Base-by-base conservation (phyloP, 2,329 filamentous ascomycete genomes). In the Emydomyces testavorans region DNA sequence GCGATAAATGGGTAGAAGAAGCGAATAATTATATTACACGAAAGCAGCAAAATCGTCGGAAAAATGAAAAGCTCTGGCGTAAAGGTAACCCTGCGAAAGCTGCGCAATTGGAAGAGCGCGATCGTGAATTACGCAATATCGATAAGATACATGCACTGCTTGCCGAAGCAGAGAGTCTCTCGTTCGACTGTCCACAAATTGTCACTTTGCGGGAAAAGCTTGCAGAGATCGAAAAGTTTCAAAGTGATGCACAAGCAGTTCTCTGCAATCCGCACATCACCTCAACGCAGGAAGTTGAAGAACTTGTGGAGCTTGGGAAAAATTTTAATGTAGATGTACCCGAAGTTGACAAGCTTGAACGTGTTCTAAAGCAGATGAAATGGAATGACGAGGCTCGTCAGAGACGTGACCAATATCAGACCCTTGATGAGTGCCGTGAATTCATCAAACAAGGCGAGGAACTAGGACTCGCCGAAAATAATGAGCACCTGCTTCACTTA, bases 1-100 rank as follows among this genome's bases (percentile, higher is more conserved):
- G 92, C 71, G 93, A 94, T 65, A 88, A 94, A 62, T 95, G 93
- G 85, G 87, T 95, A 53, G 92, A 96, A 60, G 90, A 96, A 69
- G 92, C 92, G 55, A 92, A 86, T 60, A 89, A 85, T 62, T 98
- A 93, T 71, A 94, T 89, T 60, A 89, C 92, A 50, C 85, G 92
- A 57, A 98, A 98, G 71, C 90, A 95, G 70, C 90, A 95, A 67
- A 94, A 93, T 61, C 84, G 92, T 53, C 86, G 90, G 52, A 96
- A 96, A 68, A 94, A 84, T 65, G 90, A 95, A 60, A 92, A 87
- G 61, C 78, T 78, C 37, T 92, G 84, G 79, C 84, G 87, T 54
- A 82, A 79, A 58, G 77, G 80, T 48, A 78, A 77, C 57, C 67
- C 68, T 44, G 75, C 81, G 43, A 90, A 84, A 65, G 82, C 80